phyloP scores from a whole-genome alignment of 163 green algal genomes.

The Dunaliella salina region DNA sequence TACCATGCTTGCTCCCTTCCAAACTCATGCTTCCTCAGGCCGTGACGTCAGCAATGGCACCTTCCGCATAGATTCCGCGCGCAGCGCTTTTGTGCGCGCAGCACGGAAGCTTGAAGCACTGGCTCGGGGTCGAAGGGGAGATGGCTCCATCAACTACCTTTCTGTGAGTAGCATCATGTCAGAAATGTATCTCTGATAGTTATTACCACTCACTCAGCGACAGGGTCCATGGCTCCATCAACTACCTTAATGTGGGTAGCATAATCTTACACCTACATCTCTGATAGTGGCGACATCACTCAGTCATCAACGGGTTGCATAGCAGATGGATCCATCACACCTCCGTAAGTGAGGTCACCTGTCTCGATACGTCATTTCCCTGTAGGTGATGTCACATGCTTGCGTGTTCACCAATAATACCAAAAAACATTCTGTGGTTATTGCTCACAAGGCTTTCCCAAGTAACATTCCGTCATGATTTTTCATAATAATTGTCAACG shows the following conservation, averaged over 20 bases:
- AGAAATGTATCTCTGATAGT: not conserved
- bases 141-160: conserved; percentile 46
- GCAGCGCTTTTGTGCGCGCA: conserved; percentile 33
- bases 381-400: too few relatives aligned
- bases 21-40: conserved; percentile 17
- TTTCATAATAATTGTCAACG: too few relatives aligned
- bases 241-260: too few relatives aligned
- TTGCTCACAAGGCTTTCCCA: not conserved
- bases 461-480: too few relatives aligned
- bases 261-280: too few relatives aligned
- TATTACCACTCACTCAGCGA: not conserved
- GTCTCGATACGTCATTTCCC: too few relatives aligned
- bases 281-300: too few relatives aligned
- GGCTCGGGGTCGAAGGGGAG: conserved; percentile 26
- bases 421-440: not conserved
- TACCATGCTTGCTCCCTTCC: too few relatives aligned
- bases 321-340: not conserved
- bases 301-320: not conserved
- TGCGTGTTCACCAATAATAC: not conserved
- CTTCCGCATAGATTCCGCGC: conserved; percentile 43
- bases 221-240: not conserved
- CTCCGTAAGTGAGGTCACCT: not conserved
- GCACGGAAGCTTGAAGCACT: conserved; percentile 46
- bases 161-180: conserved; percentile 2
- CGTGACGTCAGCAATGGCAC: conserved; percentile 48